Evolutionary conservation across 306 rosid species (phyloP), one percentile per base, ranked within the genome.

Genomic region (Prunus padus): DNA sequence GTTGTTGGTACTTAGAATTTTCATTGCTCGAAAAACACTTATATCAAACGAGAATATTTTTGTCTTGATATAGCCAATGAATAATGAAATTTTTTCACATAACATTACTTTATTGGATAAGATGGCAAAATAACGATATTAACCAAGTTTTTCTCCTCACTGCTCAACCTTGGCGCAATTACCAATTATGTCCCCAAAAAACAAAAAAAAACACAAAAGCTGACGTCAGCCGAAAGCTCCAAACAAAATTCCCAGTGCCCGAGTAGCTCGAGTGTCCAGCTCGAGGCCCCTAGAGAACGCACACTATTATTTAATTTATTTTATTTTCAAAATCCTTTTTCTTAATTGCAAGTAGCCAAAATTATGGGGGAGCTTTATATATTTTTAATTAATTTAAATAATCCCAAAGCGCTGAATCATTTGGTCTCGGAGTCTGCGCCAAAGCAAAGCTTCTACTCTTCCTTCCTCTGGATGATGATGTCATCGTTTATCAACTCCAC

Each of bases 341-440:
- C 3, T 46, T 46, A 46, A 46, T 9, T 45, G 14, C 12, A 54
- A 51, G 20, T 20, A 15, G 16, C 67, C 33, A 10, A 5, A 30
- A 76, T 26, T 77, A 65, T 25, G 81, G 77, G 73, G 62, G 28
- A 22, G 28, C 62, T n/a, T 20, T n/a, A 56, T 56, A 10, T 56
- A 1, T 46, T 18, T 56, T 37, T 37, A 6, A 37, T 37, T 37
- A 51, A 72, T 73, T 22, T 2, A 45, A 72, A 30, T 45, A 74
- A 62, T 28, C 25, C 14, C 13, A 20, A 57, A 28, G 33, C 15
- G 28, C 67, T 59, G 82, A 50, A 78, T 14, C 73, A 66, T 74
- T 60, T 23, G 50, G 64, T 37, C 82, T 76, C 30, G 19, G 79
- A 67, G 64, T 71, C 62, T 66, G 82, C 22, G 52, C 13, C 46